Evolutionary conservation across 805 yeast genomes (phyloP).

Genomic region (Nakazawaea ambrosiae): DNA sequence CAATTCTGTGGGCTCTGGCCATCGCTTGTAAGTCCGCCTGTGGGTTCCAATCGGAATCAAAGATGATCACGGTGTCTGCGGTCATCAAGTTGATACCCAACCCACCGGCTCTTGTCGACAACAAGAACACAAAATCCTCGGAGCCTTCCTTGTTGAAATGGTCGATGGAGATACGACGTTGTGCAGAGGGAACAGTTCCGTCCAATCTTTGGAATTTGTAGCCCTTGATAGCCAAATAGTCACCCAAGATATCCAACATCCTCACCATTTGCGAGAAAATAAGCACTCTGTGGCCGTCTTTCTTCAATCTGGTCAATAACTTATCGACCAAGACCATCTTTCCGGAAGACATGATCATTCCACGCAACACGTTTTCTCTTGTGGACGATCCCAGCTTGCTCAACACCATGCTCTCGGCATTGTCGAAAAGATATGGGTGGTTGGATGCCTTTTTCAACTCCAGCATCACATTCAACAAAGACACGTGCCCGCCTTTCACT

Average conservation of each 20-base stretch:
- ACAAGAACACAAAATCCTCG: slow-evolving; percentile 80
- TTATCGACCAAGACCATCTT: slow-evolving; percentile 96
- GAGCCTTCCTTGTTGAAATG: slow-evolving; percentile 94
- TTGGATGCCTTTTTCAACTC: slow-evolving; percentile 95
- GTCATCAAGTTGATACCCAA: slow-evolving; percentile 98
- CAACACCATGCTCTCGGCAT: slow-evolving; percentile 79
- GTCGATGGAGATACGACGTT: slow-evolving; percentile 90
- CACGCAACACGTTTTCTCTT: slow-evolving; percentile 78
- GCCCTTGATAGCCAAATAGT: slow-evolving; percentile 82
- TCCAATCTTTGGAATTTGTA: slow-evolving; percentile 86
- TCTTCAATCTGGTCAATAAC: slow-evolving; percentile 69
- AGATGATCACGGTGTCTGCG: slow-evolving; percentile 96
- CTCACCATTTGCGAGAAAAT: slow-evolving; percentile 97
- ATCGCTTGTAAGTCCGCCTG: slow-evolving; percentile 98
- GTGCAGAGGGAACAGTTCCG: slow-evolving; percentile 93
- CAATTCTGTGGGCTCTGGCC: slow-evolving; percentile 99
- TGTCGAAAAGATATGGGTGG: slow-evolving; percentile 93
- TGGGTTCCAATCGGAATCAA: slow-evolving; percentile 99
- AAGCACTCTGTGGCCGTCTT: slow-evolving; percentile 94
- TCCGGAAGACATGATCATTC: slow-evolving; percentile 95
- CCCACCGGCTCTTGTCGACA: slow-evolving; percentile 98
- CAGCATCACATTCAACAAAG: slow-evolving; percentile 85
- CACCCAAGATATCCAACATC: slow-evolving; percentile 91
- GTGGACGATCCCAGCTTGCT: slow-evolving; percentile 50
- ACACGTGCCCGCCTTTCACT: slow-evolving; percentile 69